Percentiles rank a stretch among this genome's conserved stretches.
phyloP scores from a whole-genome alignment of 805 yeast genomes.

The Soucietia sequanensis region DNA sequence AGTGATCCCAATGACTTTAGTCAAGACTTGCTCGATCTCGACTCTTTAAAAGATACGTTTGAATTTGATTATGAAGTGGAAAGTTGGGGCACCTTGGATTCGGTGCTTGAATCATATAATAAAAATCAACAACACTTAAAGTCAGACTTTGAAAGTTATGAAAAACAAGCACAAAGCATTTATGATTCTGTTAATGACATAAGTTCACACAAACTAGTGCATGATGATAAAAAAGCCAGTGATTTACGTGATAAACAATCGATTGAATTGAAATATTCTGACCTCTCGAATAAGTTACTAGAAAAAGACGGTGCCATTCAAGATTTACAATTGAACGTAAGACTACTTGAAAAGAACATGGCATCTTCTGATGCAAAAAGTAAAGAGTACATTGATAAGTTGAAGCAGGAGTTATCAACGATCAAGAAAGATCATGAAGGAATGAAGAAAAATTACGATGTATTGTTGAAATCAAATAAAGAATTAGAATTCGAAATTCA shows the following conservation, averaged over 20 bases:
- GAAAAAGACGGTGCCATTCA: conserved; percentile 32
- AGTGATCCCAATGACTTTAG: conserved; percentile 1
- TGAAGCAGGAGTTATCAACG: conserved; percentile 10
- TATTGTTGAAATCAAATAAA: conserved; percentile 17
- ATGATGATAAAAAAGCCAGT: neutral
- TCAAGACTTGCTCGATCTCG: neutral
- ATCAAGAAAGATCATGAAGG: conserved; percentile 14
- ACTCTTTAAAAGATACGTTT: conserved; percentile 5
- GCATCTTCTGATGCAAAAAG: conserved; percentile 25
- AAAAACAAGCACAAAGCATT: conserved; percentile 2
- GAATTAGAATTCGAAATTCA: conserved; percentile 22
- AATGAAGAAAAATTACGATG: conserved; percentile 18
- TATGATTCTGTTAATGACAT: conserved; percentile 1
- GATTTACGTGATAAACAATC: neutral
- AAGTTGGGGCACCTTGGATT: conserved; percentile 2
- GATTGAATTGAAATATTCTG: conserved; percentile 3
- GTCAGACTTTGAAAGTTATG: neutral
- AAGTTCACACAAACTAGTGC: neutral
- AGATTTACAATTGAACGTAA: conserved; percentile 46
- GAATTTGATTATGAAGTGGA: conserved; percentile 5
- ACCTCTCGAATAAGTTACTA: conserved; percentile 4
- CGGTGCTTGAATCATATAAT: neutral
- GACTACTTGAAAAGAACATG: conserved; percentile 45
- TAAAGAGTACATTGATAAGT: conserved; percentile 21
- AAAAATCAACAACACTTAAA: neutral